These are phyloP conservation scores for Verbascum thapsus DNA, from an alignment of 257 asterid species.

Conservation along the genomic window DNA sequence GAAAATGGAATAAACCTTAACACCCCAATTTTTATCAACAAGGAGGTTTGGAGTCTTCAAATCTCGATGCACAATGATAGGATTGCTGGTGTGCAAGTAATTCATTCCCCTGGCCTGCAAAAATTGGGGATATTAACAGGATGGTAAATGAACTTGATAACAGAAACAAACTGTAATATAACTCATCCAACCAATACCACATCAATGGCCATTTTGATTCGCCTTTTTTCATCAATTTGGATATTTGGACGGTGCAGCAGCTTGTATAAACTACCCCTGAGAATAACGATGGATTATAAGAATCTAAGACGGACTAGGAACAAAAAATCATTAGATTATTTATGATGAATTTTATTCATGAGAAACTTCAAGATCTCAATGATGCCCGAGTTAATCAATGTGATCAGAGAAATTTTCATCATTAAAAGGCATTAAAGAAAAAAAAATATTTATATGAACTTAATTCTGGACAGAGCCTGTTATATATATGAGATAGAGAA, in stretches of 20 bases:
- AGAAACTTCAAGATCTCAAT: too few species aligned
- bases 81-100: conserved; percentile 92
- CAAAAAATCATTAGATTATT: background rate
- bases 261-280: conserved; percentile 95
- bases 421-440: too few species aligned
- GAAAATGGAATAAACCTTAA: conserved; percentile 60
- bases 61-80: conserved; percentile 94
- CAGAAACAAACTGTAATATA: conserved; percentile 27
- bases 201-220: conserved; percentile 92
- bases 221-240: conserved; percentile 84
- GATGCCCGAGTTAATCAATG: too few species aligned
- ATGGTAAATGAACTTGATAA: conserved; percentile 20
- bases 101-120: conserved; percentile 99
- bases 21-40: conserved; percentile 94
- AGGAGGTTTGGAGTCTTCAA: conserved; percentile 95
- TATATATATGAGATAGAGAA: too few species aligned
- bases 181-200: conserved; percentile 62
- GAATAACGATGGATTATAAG: conserved; percentile 31
- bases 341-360: too few species aligned
- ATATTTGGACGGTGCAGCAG: conserved; percentile 78
- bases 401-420: too few species aligned
- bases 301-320: background rate
- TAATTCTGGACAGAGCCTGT: too few species aligned
- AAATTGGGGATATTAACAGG: conserved; percentile 28
- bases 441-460: background rate